Base-by-base conservation (phyloP, 2,329 filamentous ascomycete species). In the Ascochyta lentis region DNA sequence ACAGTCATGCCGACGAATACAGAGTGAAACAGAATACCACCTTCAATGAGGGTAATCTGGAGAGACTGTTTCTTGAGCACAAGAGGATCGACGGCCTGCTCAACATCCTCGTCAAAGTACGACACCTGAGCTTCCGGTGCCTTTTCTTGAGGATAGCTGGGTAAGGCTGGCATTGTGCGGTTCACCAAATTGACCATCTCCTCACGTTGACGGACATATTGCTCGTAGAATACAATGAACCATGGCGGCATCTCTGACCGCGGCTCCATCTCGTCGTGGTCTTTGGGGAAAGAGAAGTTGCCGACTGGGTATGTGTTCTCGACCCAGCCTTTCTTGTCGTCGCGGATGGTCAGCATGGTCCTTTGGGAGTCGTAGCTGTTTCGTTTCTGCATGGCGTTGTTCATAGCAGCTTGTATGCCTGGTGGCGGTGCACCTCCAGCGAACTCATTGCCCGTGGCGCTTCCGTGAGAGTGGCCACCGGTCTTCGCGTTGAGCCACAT, bases 1-100 rank as follows among this genome's bases (percentile, higher is more conserved):
- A 88, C 76, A 49, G 85, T 87, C 49, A 88, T 78, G 2, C 85
- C 85, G 57, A 87, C 86, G 68, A 88, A 85, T 44, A 87, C 81
- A 3, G 82, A 85, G 74, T 88, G 85, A 74, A 88, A 86, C 50
- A 88, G 81, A 58, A 87, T 82, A 57, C 85, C 85, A 63, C 81
- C 86, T 68, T 87, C 85, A 23, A 85, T 79, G 38, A 80, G 72
- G 3, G 74, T 76, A 57, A 76, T 76, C 34, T 76, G 72, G 53
- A 76, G 56, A 13, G 72, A 75, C 60, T 72, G 70, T 64, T 76
- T 76, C 68, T 71, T 72, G 6, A 76, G 61, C 4, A 76, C 62
- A 12, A 76, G 64, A 15, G 76, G 74, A 27, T 77, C 76, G 1
- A 77, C 73, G n/a, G 57, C 54, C 1, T 72, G 60, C 35, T 74